Percentiles rank a stretch among this genome's conserved stretches.
phyloP scores from a whole-genome alignment of 1,284 basidiomycete genomes.

The Porogramme epimiltina region DNA sequence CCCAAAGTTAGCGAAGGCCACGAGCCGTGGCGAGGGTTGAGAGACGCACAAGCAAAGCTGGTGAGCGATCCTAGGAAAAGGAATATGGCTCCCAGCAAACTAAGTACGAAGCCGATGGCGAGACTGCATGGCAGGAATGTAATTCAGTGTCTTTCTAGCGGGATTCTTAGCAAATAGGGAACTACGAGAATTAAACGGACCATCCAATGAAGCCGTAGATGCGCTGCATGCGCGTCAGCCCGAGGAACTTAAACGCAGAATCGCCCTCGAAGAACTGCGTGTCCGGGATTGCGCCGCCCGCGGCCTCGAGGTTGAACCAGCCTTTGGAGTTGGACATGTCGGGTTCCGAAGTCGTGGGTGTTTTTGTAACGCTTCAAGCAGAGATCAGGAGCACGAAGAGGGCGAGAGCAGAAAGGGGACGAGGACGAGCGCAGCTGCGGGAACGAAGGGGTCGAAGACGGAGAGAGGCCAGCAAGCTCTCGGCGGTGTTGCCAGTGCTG shows the following conservation, averaged over 20 bases:
- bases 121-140: slow-evolving; percentile 45
- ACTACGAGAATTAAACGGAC: slow-evolving; percentile 39
- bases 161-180: neutral
- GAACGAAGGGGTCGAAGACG: neutral
- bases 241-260: slow-evolving; percentile 80
- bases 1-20: no score
- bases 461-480: neutral
- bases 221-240: slow-evolving; percentile 76
- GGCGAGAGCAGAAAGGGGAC: neutral
- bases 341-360: neutral
- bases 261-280: slow-evolving; percentile 81
- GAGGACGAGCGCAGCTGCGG: neutral
- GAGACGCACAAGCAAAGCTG: slow-evolving; percentile 76
- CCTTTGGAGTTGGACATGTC: slow-evolving; percentile 38
- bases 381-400: no score
- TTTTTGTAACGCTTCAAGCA: no score
- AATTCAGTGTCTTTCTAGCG: neutral
- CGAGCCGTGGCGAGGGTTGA: no score
- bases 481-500: neutral
- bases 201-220: slow-evolving; percentile 85
- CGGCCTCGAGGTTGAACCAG: slow-evolving; percentile 75
- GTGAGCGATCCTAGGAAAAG: slow-evolving; percentile 72
- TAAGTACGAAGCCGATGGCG: slow-evolving; percentile 74
- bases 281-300: slow-evolving; percentile 60
- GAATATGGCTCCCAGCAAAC: slow-evolving; percentile 79